These are phyloP conservation scores for Lactarius pseudohatsudake DNA, from an alignment of 768 basidiomycete genomes.

Conservation along the genomic window DNA sequence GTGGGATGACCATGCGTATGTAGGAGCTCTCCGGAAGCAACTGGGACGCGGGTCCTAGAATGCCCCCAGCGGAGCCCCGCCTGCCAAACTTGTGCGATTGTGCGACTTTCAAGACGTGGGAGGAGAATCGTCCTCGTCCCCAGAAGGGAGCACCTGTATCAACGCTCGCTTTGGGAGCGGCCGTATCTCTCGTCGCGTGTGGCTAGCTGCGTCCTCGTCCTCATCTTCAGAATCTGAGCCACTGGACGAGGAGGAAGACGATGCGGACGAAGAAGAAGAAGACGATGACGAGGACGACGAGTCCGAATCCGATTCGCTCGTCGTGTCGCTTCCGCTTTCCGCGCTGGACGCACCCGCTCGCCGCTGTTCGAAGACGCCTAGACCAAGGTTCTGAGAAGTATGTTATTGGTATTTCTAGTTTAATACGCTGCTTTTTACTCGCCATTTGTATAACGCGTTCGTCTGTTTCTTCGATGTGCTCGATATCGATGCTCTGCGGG, in stretches of 20 bases:
- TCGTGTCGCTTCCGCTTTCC: neutral
- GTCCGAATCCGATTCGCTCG: neutral
- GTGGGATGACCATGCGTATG: too few relatives aligned
- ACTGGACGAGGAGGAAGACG: neutral
- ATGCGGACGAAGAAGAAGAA: neutral
- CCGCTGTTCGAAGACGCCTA: constrained; percentile 33
- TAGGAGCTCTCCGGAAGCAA: neutral
- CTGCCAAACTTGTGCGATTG: neutral
- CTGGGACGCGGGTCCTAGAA: neutral
- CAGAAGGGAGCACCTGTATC: constrained; percentile 17
- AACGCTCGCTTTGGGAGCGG: constrained; percentile 9
- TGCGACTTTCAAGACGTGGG: neutral
- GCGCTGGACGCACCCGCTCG: constrained; percentile 24
- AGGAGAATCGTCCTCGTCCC: neutral
- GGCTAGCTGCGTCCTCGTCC: neutral
- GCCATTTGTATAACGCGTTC: constrained; percentile 68
- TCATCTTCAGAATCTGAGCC: constrained; percentile 10
- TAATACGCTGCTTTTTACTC: neutral
- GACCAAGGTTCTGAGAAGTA: constrained; percentile 30
- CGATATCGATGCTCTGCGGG: constrained; percentile 67
- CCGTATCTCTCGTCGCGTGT: neutral
- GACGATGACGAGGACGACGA: neutral
- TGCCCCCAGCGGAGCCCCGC: too few relatives aligned
- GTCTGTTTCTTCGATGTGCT: constrained; percentile 51
- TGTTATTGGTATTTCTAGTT: neutral